Percentiles rank a stretch among this genome's conserved stretches.
Conservation (phyloP, 208 protist species). For the Porcisia hertigi region DNA sequence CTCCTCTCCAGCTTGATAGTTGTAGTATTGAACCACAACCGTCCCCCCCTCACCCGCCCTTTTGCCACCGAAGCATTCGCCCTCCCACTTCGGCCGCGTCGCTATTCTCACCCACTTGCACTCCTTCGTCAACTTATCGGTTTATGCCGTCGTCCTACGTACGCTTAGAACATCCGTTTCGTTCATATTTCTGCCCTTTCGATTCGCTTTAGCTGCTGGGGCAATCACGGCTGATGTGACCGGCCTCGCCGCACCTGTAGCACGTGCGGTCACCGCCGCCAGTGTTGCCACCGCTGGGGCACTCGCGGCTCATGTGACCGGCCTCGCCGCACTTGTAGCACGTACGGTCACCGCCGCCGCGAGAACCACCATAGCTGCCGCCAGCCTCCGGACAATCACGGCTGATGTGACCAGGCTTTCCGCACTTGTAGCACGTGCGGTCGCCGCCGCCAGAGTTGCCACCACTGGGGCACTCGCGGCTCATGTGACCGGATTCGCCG, state of each 20-base stretch:
- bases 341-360: constrained; percentile 58
- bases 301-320: constrained; percentile 83
- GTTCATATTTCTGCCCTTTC: neutral
- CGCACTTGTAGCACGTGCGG: constrained; percentile 85
- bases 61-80: neutral
- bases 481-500: constrained; percentile 74
- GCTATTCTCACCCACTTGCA: neutral
- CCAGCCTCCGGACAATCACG: constrained; percentile 80
- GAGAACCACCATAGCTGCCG: constrained; percentile 30
- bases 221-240: constrained; percentile 89
- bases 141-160: neutral
- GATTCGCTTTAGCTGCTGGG: constrained; percentile 26
- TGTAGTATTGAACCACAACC: neutral
- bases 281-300: constrained; percentile 44
- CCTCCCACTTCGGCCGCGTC: neutral
- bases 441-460: constrained; percentile 40
- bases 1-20: neutral
- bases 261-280: constrained; percentile 61
- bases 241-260: constrained; percentile 84
- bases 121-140: neutral
- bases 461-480: constrained; percentile 78
- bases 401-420: constrained; percentile 76
- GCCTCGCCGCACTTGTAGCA: constrained; percentile 87
- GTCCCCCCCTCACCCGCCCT: too few species aligned
- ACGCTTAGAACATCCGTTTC: constrained; percentile 1